Percentiles rank a stretch among this genome's conserved stretches.
phyloP scores from a whole-genome alignment of 495 filamentous ascomycete genomes.

The Terfezia boudieri region DNA sequence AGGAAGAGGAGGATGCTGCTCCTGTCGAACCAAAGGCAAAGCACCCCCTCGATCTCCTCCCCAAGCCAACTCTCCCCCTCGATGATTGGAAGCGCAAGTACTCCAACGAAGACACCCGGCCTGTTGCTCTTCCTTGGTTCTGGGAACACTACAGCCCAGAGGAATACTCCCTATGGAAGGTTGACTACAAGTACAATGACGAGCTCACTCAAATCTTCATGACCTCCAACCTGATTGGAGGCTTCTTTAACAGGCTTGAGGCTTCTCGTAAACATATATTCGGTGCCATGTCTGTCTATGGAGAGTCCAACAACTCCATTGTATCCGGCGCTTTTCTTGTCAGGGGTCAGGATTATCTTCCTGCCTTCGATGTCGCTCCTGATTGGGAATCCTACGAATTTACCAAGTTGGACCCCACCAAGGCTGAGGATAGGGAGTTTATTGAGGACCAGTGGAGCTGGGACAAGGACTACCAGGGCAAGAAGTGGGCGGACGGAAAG shows the following conservation, averaged over 20 bases:
- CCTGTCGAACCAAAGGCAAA: slow-evolving; percentile 68
- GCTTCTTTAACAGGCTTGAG: slow-evolving; percentile 95
- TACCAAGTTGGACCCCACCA: slow-evolving; percentile 76
- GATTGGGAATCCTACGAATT: slow-evolving; percentile 95
- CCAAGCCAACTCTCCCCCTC: slow-evolving; percentile 53
- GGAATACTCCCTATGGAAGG: slow-evolving; percentile 84
- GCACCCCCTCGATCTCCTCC: slow-evolving; percentile 80
- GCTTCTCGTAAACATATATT: slow-evolving; percentile 97
- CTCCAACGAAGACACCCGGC: slow-evolving; percentile 82
- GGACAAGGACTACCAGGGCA: slow-evolving; percentile 37
- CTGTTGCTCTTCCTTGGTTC: slow-evolving; percentile 81
- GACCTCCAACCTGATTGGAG: slow-evolving; percentile 90
- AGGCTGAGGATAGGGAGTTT: slow-evolving; percentile 58
- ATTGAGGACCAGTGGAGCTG: slow-evolving; percentile 74
- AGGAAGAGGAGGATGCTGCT: slow-evolving; percentile 48
- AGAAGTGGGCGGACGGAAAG: slow-evolving; percentile 55
- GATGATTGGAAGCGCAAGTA: slow-evolving; percentile 98
- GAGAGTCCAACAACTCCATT: slow-evolving; percentile 62
- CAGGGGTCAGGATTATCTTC: slow-evolving; percentile 66
- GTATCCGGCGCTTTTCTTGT: slow-evolving; percentile 81
- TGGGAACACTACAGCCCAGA: slow-evolving; percentile 83
- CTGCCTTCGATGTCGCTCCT: slow-evolving; percentile 88
- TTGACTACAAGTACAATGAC: slow-evolving; percentile 94
- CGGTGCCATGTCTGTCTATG: slow-evolving; percentile 75
- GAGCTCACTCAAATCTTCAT: slow-evolving; percentile 96